phyloP scores from a whole-genome alignment of 2,329 filamentous ascomycete genomes.

The Pyrenophora graminea region DNA sequence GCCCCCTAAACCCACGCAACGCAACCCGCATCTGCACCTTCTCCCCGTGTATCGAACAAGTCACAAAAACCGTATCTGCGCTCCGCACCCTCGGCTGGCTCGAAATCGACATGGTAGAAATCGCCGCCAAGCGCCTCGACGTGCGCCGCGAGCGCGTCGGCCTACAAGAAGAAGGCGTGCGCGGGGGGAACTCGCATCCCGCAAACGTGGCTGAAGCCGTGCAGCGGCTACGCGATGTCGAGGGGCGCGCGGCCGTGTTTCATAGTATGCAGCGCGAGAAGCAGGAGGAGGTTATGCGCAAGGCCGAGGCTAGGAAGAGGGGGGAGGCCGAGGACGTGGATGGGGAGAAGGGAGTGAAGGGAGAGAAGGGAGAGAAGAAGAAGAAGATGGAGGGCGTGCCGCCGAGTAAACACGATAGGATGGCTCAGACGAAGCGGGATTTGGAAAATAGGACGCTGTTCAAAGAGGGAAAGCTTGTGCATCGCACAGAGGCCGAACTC shows the following conservation, averaged over 20 bases:
- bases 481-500: slow-evolving; percentile 82
- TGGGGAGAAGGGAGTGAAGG: slow-evolving; percentile 24
- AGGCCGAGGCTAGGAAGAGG: slow-evolving; percentile 43
- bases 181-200: slow-evolving; percentile 70
- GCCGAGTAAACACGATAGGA: slow-evolving; percentile 37
- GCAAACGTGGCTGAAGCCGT: slow-evolving; percentile 81
- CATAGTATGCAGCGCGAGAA: slow-evolving; percentile 54
- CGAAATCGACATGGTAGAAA: slow-evolving; percentile 90
- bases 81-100: slow-evolving; percentile 85
- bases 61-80: slow-evolving; percentile 79
- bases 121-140: slow-evolving; percentile 77
- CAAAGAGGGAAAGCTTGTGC: slow-evolving; percentile 76
- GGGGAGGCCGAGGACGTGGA: slow-evolving; percentile 23
- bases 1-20: no score
- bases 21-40: slow-evolving; percentile 88
- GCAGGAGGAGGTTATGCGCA: slow-evolving; percentile 50
- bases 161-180: slow-evolving; percentile 66
- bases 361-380: slow-evolving; percentile 16
- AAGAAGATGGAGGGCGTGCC: slow-evolving; percentile 30
- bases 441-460: slow-evolving; percentile 53
- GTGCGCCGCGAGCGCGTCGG: slow-evolving; percentile 81
- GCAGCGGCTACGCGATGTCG: slow-evolving; percentile 71
- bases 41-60: slow-evolving; percentile 96
- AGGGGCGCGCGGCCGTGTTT: slow-evolving; percentile 69
- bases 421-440: slow-evolving; percentile 35